Evolutionary conservation across 352 stramenopile genomes (phyloP).

Genomic region (Saprolegnia parasitica): DNA sequence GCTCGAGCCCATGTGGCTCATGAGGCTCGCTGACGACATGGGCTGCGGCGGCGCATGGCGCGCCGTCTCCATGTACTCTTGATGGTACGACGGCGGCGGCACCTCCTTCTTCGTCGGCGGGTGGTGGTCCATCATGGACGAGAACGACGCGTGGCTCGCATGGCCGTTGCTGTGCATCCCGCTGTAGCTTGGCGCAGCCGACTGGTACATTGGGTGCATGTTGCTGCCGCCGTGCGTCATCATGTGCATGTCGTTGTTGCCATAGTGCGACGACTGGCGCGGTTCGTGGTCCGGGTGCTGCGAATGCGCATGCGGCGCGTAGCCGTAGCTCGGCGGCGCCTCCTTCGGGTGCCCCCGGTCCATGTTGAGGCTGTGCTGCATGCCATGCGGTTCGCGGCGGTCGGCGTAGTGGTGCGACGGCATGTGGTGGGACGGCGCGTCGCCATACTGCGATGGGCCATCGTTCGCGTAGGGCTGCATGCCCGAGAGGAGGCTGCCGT

Average conservation of each 20-base stretch:
- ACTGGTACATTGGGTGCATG: conserved; percentile 32
- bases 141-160: conserved; percentile 42
- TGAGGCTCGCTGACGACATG: background rate
- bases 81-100: conserved; percentile 19
- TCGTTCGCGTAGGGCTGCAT: conserved; percentile 19
- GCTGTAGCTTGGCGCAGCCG: conserved; percentile 31
- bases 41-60: conserved; percentile 28
- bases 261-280: conserved; percentile 22
- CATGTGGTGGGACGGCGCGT: conserved; percentile 1
- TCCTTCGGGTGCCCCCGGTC: background rate
- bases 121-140: conserved; percentile 45
- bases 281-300: conserved; percentile 21
- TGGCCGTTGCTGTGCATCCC: conserved; percentile 27
- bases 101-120: conserved; percentile 40
- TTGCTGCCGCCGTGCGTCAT: conserved; percentile 31
- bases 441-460: conserved; percentile 3
- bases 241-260: conserved; percentile 23
- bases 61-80: conserved; percentile 35
- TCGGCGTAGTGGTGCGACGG: conserved; percentile 14
- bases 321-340: conserved; percentile 9
- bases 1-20: background rate
- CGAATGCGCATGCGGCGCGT: conserved; percentile 19
- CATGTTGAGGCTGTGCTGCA: conserved; percentile 2
- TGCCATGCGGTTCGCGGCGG: conserved; percentile 1
- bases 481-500: conserved; percentile 29